phyloP scores from a whole-genome alignment of 768 basidiomycete genomes.

The Leccinellum luteum region DNA sequence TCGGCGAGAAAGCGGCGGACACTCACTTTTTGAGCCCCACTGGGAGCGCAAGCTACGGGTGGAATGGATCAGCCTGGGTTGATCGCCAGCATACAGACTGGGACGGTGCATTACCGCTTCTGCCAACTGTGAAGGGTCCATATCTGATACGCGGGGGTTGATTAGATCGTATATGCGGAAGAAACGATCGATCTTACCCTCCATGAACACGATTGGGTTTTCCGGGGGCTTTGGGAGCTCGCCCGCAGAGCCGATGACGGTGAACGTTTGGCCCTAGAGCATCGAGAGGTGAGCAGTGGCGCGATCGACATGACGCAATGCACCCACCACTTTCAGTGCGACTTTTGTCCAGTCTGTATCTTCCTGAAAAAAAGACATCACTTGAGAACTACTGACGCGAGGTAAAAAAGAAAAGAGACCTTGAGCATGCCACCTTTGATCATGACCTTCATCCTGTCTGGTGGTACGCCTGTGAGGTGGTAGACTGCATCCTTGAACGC shows the following conservation, averaged over 20 bases:
- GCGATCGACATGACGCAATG: neutral
- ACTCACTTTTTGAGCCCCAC: constrained; percentile 77
- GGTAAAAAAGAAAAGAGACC: constrained; percentile 39
- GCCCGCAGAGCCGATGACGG: constrained; percentile 91
- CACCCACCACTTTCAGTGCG: constrained; percentile 70
- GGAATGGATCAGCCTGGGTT: neutral
- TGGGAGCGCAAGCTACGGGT: constrained; percentile 64
- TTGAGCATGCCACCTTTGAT: constrained; percentile 90
- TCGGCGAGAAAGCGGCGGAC: neutral
- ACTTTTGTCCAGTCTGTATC: constrained; percentile 86
- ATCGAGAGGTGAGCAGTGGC: neutral
- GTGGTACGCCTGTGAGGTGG: constrained; percentile 78
- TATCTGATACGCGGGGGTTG: constrained; percentile 49
- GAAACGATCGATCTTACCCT: constrained; percentile 48
- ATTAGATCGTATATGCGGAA: constrained; percentile 11
- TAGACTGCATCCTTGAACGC: constrained; percentile 85
- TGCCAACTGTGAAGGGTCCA: constrained; percentile 80
- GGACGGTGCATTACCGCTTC: constrained; percentile 55
- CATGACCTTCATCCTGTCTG: constrained; percentile 97
- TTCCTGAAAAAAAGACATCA: constrained; percentile 48
- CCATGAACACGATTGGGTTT: constrained; percentile 77
- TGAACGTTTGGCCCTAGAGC: constrained; percentile 79
- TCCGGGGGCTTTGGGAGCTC: constrained; percentile 87
- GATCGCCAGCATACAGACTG: neutral
- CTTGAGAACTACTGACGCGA: neutral